Evolutionary conservation across 2,329 filamentous ascomycete species (phyloP), one percentile per base, ranked within the genome.

Genomic region (Aspergillus sp.): DNA sequence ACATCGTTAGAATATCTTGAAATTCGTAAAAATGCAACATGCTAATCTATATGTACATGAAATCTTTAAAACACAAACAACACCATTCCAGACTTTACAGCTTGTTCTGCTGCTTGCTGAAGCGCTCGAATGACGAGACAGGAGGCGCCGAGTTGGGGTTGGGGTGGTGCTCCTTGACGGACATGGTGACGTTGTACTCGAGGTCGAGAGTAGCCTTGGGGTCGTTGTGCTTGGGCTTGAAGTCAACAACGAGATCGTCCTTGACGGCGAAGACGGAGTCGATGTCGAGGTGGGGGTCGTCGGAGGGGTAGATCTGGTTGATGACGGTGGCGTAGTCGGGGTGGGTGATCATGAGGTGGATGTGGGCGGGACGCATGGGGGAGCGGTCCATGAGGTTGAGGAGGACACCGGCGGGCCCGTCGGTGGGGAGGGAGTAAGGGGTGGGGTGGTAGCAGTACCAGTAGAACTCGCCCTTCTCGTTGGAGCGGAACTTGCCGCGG

Each of bases 401-500:
- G 12, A 81, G 67, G 10, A 71, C 69, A 55, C 71, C 76, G 19
- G 76, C 74, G 30, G 78, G 77, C 8, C 72, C 84, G 55, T 86
- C 80, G 40, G 76, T 82, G 36, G 83, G 83, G 49, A 88, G 73
- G 33, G 82, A 83, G 69, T 88, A 88, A 5, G 82, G 81, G 0
- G 85, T 88, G 1, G 85, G 85, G 67, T 85, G 79, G 75, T 84
- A 88, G 77, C 88, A 88, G 68, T 86, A 83, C 69, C 74, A 77
- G 69, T 83, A 86, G 64, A 61, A 65, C 49, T 82, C 76, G 55
- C 85, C 85, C 49, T 88, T 76, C 56, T 77, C 77, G 65, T 87
- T 78, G 51, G 82, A 79, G 56, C 76, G 77, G 74, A 88, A 88
- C 72, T 88, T 88, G 64, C 85, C 85, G 35, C 85, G 79, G 34